Conservation (phyloP, 345 rosid genomes). For the Lepidium aucheri region DNA sequence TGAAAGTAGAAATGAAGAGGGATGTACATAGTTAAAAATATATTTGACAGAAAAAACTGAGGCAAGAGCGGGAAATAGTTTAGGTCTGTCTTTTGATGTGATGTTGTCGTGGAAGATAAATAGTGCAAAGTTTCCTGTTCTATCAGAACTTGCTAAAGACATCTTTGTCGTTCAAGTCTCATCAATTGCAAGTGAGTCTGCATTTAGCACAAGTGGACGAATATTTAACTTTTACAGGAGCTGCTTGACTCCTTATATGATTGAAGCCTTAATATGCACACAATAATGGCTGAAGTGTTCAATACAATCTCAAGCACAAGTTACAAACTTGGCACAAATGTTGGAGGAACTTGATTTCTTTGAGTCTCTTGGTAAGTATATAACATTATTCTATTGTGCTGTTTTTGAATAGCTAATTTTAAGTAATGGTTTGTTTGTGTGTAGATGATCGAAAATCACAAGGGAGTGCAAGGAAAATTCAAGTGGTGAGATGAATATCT, state of each 20-base stretch:
- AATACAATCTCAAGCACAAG: not conserved
- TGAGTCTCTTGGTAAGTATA: not conserved
- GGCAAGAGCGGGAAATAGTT: not conserved
- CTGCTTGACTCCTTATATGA: not conserved
- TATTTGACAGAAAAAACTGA: not conserved
- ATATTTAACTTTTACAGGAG: not conserved
- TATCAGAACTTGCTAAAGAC: not conserved
- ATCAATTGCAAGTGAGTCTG: not conserved
- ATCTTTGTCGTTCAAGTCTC: not conserved
- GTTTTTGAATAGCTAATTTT: too few species aligned
- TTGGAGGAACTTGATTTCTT: not conserved
- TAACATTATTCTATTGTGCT: too few species aligned
- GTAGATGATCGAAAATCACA: too few species aligned
- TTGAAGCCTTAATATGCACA: not conserved
- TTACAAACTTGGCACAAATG: not conserved
- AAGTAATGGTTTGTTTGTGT: too few species aligned
- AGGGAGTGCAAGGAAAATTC: too few species aligned
- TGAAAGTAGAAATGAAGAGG: too few species aligned
- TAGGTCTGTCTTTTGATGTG: not conserved
- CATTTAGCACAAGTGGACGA: not conserved
- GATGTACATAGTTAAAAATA: not conserved
- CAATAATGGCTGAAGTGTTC: not conserved
- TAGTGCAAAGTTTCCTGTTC: not conserved
- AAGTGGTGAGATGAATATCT: too few species aligned
- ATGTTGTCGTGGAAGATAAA: not conserved